These are phyloP conservation scores for Kodamaea derodonti DNA, from an alignment of 1,139 yeast species.

Conservation along the genomic window DNA sequence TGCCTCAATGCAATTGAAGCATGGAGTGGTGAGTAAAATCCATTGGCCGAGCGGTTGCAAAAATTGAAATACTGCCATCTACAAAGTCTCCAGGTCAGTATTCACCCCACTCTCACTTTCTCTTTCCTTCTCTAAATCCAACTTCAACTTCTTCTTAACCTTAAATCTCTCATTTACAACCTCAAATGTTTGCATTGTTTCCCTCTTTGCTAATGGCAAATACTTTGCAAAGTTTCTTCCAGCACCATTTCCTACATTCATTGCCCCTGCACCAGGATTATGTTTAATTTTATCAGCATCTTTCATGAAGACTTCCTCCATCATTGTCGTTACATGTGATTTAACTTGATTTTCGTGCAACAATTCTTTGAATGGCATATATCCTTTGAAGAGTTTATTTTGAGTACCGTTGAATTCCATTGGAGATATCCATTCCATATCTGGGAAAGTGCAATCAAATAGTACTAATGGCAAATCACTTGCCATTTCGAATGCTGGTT, in stretches of 20 bases:
- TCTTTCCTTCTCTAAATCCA: too few species aligned
- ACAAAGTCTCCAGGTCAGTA: too few species aligned
- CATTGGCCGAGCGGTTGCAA: too few species aligned
- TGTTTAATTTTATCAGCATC: conserved; percentile 17
- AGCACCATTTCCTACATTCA: conserved; percentile 69
- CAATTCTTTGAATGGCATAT: conserved; percentile 28
- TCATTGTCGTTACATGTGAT: conserved; percentile 29
- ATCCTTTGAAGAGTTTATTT: conserved; percentile 18
- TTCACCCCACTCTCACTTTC: too few species aligned
- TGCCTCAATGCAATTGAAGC: too few species aligned
- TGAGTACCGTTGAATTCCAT: conserved; percentile 14
- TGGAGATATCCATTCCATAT: conserved; percentile 59
- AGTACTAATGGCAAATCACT: conserved; percentile 85
- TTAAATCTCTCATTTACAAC: conserved; percentile 63
- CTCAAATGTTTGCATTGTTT: conserved; percentile 58
- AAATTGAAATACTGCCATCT: too few species aligned
- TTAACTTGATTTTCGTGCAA: conserved; percentile 35
- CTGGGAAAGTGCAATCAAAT: conserved; percentile 78
- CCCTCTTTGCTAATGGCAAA: conserved; percentile 56
- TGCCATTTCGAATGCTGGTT: conserved; percentile 88
- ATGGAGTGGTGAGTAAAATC: too few species aligned
- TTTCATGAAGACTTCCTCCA: conserved; percentile 21
- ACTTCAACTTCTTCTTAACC: conserved; percentile 36
- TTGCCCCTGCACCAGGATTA: conserved; percentile 26
- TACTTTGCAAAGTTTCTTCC: conserved; percentile 58